Evolutionary conservation across 495 filamentous ascomycete species (phyloP).

Genomic region (Penicillium parvum): DNA sequence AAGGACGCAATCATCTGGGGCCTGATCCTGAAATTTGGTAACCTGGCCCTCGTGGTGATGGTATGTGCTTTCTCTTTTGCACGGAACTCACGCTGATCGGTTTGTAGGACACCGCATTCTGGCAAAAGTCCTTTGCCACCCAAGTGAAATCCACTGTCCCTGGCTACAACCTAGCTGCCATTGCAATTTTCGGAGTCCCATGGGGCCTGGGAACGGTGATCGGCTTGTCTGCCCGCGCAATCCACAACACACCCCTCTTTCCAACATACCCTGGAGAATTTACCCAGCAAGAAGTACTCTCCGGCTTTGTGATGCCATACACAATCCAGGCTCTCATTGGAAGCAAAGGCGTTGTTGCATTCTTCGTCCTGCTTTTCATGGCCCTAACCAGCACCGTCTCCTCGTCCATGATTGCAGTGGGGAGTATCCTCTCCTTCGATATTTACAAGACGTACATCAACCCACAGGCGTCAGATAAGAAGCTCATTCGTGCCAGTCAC

Average conservation of each 20-base stretch:
- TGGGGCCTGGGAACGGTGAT: conserved; percentile 49
- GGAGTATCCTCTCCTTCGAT: conserved; percentile 43
- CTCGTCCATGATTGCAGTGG: conserved; percentile 45
- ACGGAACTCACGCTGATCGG: neutral
- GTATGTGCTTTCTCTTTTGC: conserved; percentile 16
- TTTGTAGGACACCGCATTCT: conserved; percentile 48
- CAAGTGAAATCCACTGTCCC: conserved; percentile 40
- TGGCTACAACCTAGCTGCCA: conserved; percentile 41
- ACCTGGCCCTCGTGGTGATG: conserved; percentile 49
- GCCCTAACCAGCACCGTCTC: conserved; percentile 48
- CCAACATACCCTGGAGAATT: conserved; percentile 49
- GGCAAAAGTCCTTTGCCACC: conserved; percentile 48
- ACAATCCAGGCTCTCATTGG: conserved; percentile 48
- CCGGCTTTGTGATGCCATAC: conserved; percentile 47
- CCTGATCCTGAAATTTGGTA: conserved; percentile 44
- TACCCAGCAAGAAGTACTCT: conserved; percentile 37
- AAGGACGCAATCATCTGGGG: conserved; percentile 49
- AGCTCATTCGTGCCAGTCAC: conserved; percentile 34
- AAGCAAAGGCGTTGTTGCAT: conserved; percentile 41
- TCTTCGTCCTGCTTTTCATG: conserved; percentile 53
- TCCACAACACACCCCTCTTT: conserved; percentile 45
- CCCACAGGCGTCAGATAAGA: conserved; percentile 31
- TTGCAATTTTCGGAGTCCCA: conserved; percentile 46
- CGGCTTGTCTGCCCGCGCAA: conserved; percentile 42
- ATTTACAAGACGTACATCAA: conserved; percentile 55